Evolutionary conservation across 2,329 filamentous ascomycete species (phyloP), one percentile per base, ranked within the genome.

Genomic region (Cladobotryum protrusum): DNA sequence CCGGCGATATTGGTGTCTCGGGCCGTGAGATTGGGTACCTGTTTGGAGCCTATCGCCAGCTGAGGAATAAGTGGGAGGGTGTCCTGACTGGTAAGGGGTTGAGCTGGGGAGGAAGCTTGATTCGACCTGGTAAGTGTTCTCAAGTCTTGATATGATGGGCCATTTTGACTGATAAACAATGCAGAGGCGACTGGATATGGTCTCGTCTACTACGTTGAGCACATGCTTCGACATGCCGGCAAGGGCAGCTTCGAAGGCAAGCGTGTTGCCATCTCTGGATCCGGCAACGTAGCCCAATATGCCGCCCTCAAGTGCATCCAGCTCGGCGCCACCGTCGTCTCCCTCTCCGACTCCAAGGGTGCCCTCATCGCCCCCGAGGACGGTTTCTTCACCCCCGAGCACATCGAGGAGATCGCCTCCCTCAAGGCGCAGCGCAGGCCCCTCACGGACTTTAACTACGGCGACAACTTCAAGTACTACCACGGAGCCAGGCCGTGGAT

Each of bases 211-310:
- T 95, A 96, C 70, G 89, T 96, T 67, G 80, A 87, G 62, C 88
- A 95, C 79, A 96, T 96, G 91, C 91, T 97, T 67, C 77, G 87
- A 71, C 86, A 96, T 72, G 88, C 89, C 60, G 89, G 89, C 69
- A 85, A 86, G 67, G 90, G 95, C 67, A 81, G 79, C 59, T 95
- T 95, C 76, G 72, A 81, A 56, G 92, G 90, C 73, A 97, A 97
- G 82, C 86, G 85, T 53, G 93, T 97, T 50, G 89, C 92, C 70
- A 86, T 99, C 71, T 96, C 93, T 41, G 93, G 93, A 56, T 96
- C 92, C 52, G 93, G 93, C 59, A 99, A 99, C 76, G 93, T 97
- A 49, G 93, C 93, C 32, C 93, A 97, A 77, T 97, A 93, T 75
- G 92, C 92, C 32, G 93, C 92, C 1, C 86, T 97, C 61, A 97